Conservation (phyloP, 495 filamentous ascomycete species). For the Hypomontagnella monticulosa region DNA sequence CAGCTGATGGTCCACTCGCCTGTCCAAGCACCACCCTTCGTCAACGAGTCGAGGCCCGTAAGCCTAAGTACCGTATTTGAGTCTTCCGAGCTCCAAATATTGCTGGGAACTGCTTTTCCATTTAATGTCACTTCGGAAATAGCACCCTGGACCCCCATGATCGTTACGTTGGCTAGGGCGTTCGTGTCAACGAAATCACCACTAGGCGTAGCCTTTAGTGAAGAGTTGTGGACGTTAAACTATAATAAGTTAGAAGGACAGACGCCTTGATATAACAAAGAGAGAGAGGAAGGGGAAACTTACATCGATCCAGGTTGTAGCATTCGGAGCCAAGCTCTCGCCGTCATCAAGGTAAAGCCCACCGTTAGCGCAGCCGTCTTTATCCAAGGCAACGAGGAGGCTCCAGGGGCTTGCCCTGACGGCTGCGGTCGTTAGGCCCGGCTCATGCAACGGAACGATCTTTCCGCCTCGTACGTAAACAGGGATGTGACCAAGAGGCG, state of each 20-base stretch:
- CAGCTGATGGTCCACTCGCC: conserved; percentile 68
- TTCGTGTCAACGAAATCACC: conserved; percentile 70
- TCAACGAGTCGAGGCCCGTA: conserved; percentile 60
- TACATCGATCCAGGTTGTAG: conserved; percentile 66
- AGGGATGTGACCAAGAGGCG: conserved; percentile 81
- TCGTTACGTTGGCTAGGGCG: conserved; percentile 69
- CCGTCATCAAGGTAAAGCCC: conserved; percentile 86
- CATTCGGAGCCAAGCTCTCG: conserved; percentile 69
- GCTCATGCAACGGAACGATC: conserved; percentile 75
- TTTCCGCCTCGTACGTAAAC: conserved; percentile 77
- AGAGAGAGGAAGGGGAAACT: conserved; percentile 31
- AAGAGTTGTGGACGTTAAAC: conserved; percentile 60
- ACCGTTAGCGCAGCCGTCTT: conserved; percentile 68
- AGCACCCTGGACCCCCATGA: conserved; percentile 66
- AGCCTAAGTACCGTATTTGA: conserved; percentile 60
- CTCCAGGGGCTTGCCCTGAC: conserved; percentile 75
- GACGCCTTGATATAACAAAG: not conserved
- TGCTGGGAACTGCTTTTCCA: conserved; percentile 50
- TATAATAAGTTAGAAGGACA: conserved; percentile 31
- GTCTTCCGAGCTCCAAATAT: conserved; percentile 60
- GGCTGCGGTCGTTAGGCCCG: conserved; percentile 73
- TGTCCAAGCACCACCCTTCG: conserved; percentile 64
- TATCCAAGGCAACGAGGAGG: conserved; percentile 69
- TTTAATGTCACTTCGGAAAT: conserved; percentile 63
- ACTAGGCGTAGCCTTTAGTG: conserved; percentile 56